Evolutionary conservation across 202 grass and related monocot species (phyloP), one percentile per base, ranked within the genome.

Genomic region (Dendrocalamus latiflorus): DNA sequence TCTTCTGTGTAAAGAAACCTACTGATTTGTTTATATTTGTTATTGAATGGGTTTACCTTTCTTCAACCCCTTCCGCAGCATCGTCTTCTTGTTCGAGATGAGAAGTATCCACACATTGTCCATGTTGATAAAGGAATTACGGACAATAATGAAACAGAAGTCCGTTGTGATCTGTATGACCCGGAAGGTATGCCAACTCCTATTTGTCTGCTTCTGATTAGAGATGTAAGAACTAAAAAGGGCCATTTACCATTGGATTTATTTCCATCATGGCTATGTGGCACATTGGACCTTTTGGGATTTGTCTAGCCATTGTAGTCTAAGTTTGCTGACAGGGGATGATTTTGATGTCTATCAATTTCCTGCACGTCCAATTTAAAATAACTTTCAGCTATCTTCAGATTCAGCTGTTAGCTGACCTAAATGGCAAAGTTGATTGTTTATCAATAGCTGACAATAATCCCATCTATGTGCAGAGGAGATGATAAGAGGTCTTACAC

Each of bases 41-140:
- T 66, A 60, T 66, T 75, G 71, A 80, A 78, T 58, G 9, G n/a
- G n/a, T n/a, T n/a, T n/a, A 30, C 25, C 48, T 79, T 77, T 85
- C 9, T 70, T 74, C 28, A 13, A 65, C 10, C 57, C 3, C 0
- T 3, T 30, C 30, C 70, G 28, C 54, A 91, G 91, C 94, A 90
- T 85, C 89, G 91, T 16, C 91, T 95, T 72, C 95, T 98, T 85
- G 85, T 95, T 77, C 68, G 79, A 70, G 90, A 95, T 85, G 80
- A 91, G 53, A 98, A 93, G 69, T 98, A 98, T 85, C 95, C 95
- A 36, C 95, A 98, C 74, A 95, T 95, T 87, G 95, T 98, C 50
- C 82, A 90, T 87, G 93, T 98, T 81, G 95, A 98, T 48, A 95
- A 90, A 91, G 93, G 84, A 79, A 65, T 83, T 62, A 61, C 58